A percentile compares a stretch with the other conserved stretches of the same genome.
phyloP scores from a whole-genome alignment of 306 rosid genomes.

The Inga leiocalycina region DNA sequence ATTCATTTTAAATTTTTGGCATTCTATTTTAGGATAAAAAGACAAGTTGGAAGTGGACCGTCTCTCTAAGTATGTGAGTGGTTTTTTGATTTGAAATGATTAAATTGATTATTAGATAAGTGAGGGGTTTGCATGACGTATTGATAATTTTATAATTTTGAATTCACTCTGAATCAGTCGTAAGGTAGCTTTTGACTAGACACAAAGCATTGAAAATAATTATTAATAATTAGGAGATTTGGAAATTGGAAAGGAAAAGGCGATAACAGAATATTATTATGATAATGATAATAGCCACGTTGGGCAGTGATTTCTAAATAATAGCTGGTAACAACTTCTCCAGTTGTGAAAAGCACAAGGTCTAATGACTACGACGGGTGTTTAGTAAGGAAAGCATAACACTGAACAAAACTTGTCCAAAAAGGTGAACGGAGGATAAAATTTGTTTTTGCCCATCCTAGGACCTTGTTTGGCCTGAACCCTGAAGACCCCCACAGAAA shows the following conservation, averaged over 20 bases:
- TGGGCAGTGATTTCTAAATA: conserved; percentile 12
- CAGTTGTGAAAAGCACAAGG: conserved; percentile 25
- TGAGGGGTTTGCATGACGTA: conserved; percentile 3
- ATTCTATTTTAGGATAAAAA: conserved; percentile 12
- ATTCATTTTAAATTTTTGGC: conserved; percentile 13
- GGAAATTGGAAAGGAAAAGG: conserved; percentile 20
- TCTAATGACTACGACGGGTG: conserved; percentile 37
- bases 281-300: conserved; percentile 25
- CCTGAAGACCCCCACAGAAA: conserved; percentile 48
- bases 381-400: neutral
- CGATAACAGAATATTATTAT: conserved; percentile 5
- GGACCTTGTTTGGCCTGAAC: conserved; percentile 35
- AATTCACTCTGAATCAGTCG: conserved; percentile 34
- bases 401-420: neutral
- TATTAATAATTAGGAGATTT: neutral
- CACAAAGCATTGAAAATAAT: conserved; percentile 40
- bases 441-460: neutral
- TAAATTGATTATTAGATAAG: neutral
- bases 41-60: neutral
- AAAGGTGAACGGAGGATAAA: neutral
- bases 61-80: neutral
- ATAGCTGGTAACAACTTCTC: conserved; percentile 46
- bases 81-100: conserved; percentile 15
- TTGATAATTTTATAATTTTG: conserved; percentile 16
- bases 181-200: conserved; percentile 44